Evolutionary conservation across 345 rosid species (phyloP).

Genomic region (Lenwebbia sp.): DNA sequence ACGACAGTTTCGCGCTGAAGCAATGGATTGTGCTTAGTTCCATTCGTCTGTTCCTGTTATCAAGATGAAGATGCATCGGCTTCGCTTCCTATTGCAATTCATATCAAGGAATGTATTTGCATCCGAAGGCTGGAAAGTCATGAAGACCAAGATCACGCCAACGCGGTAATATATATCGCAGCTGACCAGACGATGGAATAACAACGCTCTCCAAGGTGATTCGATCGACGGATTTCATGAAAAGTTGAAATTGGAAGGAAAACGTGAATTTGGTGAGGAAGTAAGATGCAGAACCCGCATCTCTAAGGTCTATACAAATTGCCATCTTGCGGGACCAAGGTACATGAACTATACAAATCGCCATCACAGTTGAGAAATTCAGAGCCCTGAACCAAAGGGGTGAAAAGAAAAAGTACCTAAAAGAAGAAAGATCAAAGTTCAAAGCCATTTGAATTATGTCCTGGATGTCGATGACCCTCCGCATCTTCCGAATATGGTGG

Average conservation of each 20-base stretch:
- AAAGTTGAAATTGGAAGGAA: background rate
- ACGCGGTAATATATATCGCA: background rate
- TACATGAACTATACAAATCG: background rate
- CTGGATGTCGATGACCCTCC: background rate
- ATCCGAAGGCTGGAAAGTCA: background rate
- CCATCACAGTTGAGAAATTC: background rate
- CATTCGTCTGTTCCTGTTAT: background rate
- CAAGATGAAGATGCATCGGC: background rate
- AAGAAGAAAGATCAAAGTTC: background rate
- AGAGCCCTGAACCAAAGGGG: background rate
- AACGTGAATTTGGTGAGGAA: background rate
- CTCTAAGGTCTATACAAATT: background rate
- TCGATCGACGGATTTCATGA: background rate
- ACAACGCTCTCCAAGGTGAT: background rate
- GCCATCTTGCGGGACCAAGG: background rate
- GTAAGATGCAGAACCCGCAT: background rate
- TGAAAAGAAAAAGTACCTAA: background rate
- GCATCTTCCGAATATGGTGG: conserved; percentile 1
- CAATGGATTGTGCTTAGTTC: background rate
- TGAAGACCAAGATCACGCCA: background rate
- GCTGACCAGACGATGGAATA: background rate
- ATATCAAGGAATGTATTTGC: background rate
- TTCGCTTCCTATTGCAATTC: background rate
- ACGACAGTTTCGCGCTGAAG: background rate
- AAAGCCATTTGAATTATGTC: background rate